phyloP scores from a whole-genome alignment of 768 basidiomycete species.

The Agaricus sinodeliciosus region DNA sequence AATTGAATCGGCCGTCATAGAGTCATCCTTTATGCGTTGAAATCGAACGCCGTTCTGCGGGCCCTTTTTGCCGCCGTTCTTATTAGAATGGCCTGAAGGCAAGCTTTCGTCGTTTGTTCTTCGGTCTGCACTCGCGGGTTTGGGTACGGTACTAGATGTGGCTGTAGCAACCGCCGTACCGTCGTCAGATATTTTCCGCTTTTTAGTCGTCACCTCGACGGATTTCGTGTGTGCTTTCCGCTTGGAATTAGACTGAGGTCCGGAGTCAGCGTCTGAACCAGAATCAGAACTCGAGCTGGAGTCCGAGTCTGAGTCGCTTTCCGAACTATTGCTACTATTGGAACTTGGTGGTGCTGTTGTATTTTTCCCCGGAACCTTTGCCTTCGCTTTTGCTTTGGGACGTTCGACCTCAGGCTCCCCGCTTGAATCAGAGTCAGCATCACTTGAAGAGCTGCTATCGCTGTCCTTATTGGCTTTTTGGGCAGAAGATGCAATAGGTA shows the following conservation, averaged over 20 bases:
- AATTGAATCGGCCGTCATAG: conserved; percentile 32
- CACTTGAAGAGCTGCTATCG: conserved; percentile 16
- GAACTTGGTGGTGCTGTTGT: conserved; percentile 4
- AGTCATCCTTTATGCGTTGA: conserved; percentile 67
- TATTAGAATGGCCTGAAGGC: background rate
- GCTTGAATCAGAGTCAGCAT: conserved; percentile 20
- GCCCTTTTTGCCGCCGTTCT: conserved; percentile 23
- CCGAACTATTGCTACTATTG: conserved; percentile 7
- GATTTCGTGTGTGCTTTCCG: background rate
- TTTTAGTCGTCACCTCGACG: conserved; percentile 38
- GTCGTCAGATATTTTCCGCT: conserved; percentile 46
- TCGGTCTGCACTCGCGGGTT: conserved; percentile 11
- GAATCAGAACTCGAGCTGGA: conserved; percentile 19
- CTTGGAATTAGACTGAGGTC: background rate
- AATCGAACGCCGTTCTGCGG: conserved; percentile 62
- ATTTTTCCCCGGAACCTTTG: conserved; percentile 11
- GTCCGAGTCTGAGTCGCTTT: conserved; percentile 14
- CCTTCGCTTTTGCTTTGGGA: conserved; percentile 5
- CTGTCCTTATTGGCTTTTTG: background rate
- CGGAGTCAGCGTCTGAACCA: conserved; percentile 18
- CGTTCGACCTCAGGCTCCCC: conserved; percentile 10
- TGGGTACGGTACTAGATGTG: conserved; percentile 20
- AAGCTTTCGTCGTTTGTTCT: conserved; percentile 9
- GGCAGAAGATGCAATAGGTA: background rate
- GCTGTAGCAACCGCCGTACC: conserved; percentile 45